Conservation (phyloP, 495 filamentous ascomycete species). For the Aspergillus taichungensis region DNA sequence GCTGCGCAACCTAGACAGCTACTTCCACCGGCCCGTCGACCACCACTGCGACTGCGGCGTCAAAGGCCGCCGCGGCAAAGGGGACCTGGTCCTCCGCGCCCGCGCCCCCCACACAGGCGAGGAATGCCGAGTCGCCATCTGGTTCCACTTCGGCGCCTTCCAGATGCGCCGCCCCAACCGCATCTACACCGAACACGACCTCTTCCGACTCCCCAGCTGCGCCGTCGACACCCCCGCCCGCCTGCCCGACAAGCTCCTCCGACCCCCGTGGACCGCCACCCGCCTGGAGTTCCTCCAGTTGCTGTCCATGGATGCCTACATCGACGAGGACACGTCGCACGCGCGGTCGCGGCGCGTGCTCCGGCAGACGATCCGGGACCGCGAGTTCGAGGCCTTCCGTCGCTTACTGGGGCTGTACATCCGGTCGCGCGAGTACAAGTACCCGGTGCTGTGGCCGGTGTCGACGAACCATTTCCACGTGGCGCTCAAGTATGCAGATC, state of each 20-base stretch:
- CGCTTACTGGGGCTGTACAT: conserved; percentile 22
- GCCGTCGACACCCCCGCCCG: conserved; percentile 11
- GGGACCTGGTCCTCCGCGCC: conserved; percentile 22
- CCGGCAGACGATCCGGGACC: conserved; percentile 27
- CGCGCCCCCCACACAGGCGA: background rate
- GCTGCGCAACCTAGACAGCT: conserved; percentile 11
- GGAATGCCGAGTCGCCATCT: conserved; percentile 24
- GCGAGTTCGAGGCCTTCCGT: conserved; percentile 24
- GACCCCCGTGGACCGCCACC: conserved; percentile 31
- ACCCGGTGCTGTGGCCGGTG: conserved; percentile 26
- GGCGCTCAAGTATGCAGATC: conserved; percentile 17
- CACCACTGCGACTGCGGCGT: conserved; percentile 11
- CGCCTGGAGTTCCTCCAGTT: conserved; percentile 36
- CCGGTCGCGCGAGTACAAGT: conserved; percentile 21
- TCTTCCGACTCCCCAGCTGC: conserved; percentile 26
- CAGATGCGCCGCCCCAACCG: conserved; percentile 20
- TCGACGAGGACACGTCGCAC: conserved; percentile 23
- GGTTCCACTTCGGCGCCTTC: conserved; percentile 30
- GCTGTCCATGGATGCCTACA: conserved; percentile 23
- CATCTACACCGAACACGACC: conserved; percentile 18
- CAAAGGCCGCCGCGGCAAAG: conserved; percentile 17
- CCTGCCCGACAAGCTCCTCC: conserved; percentile 36
- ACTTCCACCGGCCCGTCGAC: conserved; percentile 13
- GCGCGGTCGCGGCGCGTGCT: conserved; percentile 14
- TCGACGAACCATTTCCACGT: conserved; percentile 16